A percentile compares a stretch with the other conserved stretches of the same genome.
phyloP scores from a whole-genome alignment of 2,329 filamentous ascomycete genomes.

The Dactylellina cionopaga region DNA sequence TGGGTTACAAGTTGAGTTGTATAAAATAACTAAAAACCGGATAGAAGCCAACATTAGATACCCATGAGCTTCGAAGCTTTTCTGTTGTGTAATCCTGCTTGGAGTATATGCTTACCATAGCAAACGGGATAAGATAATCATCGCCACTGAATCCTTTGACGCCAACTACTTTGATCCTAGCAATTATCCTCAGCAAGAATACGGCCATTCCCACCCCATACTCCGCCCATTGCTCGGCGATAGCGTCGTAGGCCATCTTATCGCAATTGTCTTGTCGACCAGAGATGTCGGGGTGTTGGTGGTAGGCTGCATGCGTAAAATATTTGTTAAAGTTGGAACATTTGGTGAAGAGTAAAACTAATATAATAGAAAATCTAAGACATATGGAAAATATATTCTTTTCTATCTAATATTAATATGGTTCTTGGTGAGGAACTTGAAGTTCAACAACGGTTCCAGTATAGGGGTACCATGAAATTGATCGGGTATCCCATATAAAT shows the following conservation, averaged over 20 bases:
- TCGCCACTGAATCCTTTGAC: constrained; percentile 48
- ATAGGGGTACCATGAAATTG: not conserved
- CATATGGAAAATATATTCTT: not conserved
- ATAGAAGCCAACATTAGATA: not conserved
- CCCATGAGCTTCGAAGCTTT: not conserved
- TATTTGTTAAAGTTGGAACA: not conserved
- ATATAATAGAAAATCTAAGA: not conserved
- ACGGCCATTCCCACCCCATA: constrained; percentile 43
- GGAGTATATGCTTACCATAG: constrained; percentile 35
- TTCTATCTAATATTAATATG: constrained; percentile 14
- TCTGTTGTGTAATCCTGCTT: too few relatives aligned
- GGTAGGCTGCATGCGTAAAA: not conserved
- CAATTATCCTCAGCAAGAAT: constrained; percentile 38
- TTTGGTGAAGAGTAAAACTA: not conserved
- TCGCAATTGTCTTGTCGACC: constrained; percentile 8
- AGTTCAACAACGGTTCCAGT: not conserved
- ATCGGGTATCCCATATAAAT: not conserved
- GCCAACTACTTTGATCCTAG: constrained; percentile 45
- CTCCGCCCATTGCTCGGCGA: constrained; percentile 47
- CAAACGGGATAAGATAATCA: constrained; percentile 47
- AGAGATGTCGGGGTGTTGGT: not conserved
- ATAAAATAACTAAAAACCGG: constrained; percentile 41
- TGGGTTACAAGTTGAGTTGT: constrained; percentile 38
- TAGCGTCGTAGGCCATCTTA: constrained; percentile 43
- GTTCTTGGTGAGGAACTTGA: not conserved